Percentiles rank a stretch among this genome's conserved stretches.
phyloP scores from a whole-genome alignment of 495 filamentous ascomycete genomes.

The Geoglossum glabrum region DNA sequence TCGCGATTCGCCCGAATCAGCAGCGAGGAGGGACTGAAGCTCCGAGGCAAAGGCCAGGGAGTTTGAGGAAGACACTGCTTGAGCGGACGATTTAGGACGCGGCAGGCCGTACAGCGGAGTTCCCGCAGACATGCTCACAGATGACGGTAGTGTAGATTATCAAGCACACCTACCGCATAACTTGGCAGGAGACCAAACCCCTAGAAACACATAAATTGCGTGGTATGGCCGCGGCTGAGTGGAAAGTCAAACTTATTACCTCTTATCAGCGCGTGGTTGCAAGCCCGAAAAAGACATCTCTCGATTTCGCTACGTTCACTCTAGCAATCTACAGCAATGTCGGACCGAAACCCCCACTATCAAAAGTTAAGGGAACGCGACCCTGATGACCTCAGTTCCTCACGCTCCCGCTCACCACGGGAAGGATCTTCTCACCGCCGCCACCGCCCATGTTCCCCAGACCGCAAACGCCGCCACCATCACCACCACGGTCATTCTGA shows the following conservation, averaged over 20 bases:
- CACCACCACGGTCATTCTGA: background rate
- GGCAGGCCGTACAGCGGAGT: constrained; percentile 45
- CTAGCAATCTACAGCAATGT: background rate
- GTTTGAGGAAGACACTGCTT: constrained; percentile 45
- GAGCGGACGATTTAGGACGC: constrained; percentile 31
- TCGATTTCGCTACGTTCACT: background rate
- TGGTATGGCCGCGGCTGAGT: no score
- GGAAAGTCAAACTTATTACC: no score
- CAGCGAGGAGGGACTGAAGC: constrained; percentile 49
- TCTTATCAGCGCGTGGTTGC: no score
- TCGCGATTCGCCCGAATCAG: constrained; percentile 20
- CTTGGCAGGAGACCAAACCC: no score
- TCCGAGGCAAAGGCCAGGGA: constrained; percentile 63
- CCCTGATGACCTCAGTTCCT: background rate
- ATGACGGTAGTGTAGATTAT: background rate
- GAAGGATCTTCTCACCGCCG: background rate
- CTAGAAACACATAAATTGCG: no score
- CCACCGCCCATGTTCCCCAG: background rate
- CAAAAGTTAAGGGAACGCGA: background rate
- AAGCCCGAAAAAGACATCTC: no score
- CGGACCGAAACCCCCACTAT: background rate
- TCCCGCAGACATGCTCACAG: background rate
- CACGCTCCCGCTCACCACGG: background rate
- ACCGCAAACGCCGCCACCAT: background rate
- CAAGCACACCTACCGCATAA: no score